phyloP scores from a whole-genome alignment of 305 asterid species.

The Rubia tinctorum region DNA sequence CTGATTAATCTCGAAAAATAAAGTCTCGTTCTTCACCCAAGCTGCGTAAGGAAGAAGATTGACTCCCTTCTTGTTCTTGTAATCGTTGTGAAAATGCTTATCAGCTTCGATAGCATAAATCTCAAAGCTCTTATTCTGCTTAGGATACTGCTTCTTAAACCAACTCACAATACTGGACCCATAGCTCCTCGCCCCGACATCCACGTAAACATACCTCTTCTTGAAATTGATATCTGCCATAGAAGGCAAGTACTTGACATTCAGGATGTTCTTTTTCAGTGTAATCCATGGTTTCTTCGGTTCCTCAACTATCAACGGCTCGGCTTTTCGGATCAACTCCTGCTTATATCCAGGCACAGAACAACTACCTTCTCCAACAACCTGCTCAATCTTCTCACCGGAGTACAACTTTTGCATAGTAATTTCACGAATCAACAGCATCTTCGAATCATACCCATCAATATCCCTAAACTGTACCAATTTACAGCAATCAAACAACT shows the following conservation, averaged over 20 bases:
- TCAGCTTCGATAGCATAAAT: slow-evolving; percentile 96
- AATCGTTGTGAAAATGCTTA: slow-evolving; percentile 58
- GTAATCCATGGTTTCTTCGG: slow-evolving; percentile 95
- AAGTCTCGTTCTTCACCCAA: slow-evolving; percentile 83
- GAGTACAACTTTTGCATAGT: slow-evolving; percentile 48
- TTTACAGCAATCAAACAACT: slow-evolving; percentile 76
- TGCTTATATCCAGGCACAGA: slow-evolving; percentile 63
- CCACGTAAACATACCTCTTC: slow-evolving; percentile 75
- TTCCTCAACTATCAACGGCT: slow-evolving; percentile 80
- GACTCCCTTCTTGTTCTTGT: slow-evolving; percentile 72
- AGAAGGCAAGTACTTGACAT: slow-evolving; percentile 67
- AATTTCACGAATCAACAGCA: slow-evolving; percentile 63
- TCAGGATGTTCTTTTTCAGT: slow-evolving; percentile 72
- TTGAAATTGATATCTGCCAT: slow-evolving; percentile 85
- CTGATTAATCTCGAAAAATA: slow-evolving; percentile 75
- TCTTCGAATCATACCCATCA: slow-evolving; percentile 44
- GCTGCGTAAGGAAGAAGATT: slow-evolving; percentile 89
- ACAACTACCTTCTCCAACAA: slow-evolving; percentile 35
- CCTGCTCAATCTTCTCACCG: slow-evolving; percentile 21
- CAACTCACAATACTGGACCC: slow-evolving; percentile 98
- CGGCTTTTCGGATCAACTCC: slow-evolving; percentile 65
- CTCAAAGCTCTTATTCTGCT: slow-evolving; percentile 86
- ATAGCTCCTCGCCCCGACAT: slow-evolving; percentile 93
- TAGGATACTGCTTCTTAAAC: slow-evolving; percentile 97
- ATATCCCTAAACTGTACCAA: slow-evolving; percentile 62